Evolutionary conservation across 1,284 basidiomycete genomes (phyloP), one percentile per base, ranked within the genome.

Genomic region (Amylostereum chailletii): DNA sequence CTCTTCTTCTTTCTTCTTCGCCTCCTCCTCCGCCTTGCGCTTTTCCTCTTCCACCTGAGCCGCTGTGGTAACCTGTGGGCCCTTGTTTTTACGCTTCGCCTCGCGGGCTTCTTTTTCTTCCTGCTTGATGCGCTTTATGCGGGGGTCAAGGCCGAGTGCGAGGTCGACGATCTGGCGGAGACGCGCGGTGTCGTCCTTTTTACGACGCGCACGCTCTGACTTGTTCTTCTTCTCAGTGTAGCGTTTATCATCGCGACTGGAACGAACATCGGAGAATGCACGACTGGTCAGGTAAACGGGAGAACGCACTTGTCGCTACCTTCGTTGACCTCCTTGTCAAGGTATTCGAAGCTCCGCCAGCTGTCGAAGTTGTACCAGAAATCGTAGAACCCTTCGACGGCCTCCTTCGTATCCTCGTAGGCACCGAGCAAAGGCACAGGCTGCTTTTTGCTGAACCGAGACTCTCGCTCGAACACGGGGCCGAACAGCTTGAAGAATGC

Each of bases 211-310:
- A 42, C 96, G 92, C 71, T 99, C 96, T 27, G 90, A 75, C 70
- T 96, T 95, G 83, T 99, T 99, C 81, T 99, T 99, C 79, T 98
- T 98, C 72, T 99, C 96, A 5, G 91, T 93, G 72, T 94, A 97
- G 41, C 96, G 90, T 74, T 99, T 98, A 66, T 99, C 94, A 66
- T 98, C 95, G 57, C 96, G 95, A 65, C 90, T 91, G 55, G 5
- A 37, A 33, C 46, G 26, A 34, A 31, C n/a, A 45, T 58, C 39
- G 58, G 51, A 30, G 30, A 39, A 5, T 48, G n/a, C 3, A 36
- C 7, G 34, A 6, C 30, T 32, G 43, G 53, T 48, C 39, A 47
- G 11, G 7, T 29, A 1, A 30, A 46, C 41, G 4, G 33, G n/a
- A 10, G 19, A 3, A 56, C 83, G 56, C 48, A 90, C 88, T 80